Evolutionary conservation across 352 stramenopile species (phyloP).

Genomic region (Phytophthora sojae): DNA sequence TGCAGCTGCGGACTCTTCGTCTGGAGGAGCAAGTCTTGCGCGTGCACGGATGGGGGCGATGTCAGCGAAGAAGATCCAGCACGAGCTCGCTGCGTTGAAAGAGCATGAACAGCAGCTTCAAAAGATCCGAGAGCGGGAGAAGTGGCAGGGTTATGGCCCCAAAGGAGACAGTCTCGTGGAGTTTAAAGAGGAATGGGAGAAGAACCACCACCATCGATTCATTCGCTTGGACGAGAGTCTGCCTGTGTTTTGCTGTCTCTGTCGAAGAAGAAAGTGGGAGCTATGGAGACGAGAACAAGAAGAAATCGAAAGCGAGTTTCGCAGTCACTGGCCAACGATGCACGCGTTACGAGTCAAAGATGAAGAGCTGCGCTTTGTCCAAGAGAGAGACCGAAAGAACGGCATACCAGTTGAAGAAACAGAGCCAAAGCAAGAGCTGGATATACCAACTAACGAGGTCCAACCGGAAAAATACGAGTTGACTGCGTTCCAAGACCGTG

Average conservation of each 20-base stretch:
- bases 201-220: constrained; percentile 72
- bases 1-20: constrained; percentile 15
- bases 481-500: neutral
- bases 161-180: constrained; percentile 33
- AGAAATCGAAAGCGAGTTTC: constrained; percentile 54
- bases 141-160: constrained; percentile 19
- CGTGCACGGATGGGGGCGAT: constrained; percentile 54
- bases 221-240: constrained; percentile 44
- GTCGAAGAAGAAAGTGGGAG: constrained; percentile 70
- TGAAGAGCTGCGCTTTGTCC: constrained; percentile 46
- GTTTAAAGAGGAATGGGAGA: constrained; percentile 70
- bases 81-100: constrained; percentile 57
- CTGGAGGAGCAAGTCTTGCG: constrained; percentile 40
- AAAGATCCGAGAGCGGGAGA: constrained; percentile 28
- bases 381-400: constrained; percentile 22
- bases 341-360: constrained; percentile 51
- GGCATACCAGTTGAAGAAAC: constrained; percentile 13
- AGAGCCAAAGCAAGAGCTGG: neutral
- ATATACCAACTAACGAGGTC: neutral
- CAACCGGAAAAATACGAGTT: constrained; percentile 20
- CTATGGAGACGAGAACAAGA: constrained; percentile 52
- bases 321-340: constrained; percentile 43
- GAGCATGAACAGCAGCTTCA: constrained; percentile 49
- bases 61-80: constrained; percentile 61
- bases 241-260: constrained; percentile 69